These are phyloP conservation scores for Cnidoscolus chayamansa DNA, from an alignment of 441 rosid genomes.

Conservation along the genomic window DNA sequence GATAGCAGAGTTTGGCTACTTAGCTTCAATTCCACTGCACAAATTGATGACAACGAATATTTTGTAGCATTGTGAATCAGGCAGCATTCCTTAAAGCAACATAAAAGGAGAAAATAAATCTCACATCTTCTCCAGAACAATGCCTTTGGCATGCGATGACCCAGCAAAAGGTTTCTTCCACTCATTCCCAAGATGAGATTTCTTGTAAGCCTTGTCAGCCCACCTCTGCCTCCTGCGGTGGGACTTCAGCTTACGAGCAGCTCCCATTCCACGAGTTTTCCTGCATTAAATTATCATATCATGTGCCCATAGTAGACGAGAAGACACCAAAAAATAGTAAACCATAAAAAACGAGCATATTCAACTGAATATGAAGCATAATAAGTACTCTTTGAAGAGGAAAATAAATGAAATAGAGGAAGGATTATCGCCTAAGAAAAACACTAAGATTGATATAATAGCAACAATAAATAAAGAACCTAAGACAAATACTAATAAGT, in stretches of 20 bases:
- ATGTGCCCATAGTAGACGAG: too few species aligned
- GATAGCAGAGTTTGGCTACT: slow-evolving; percentile 80
- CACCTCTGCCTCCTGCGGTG: slow-evolving; percentile 58
- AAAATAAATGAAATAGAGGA: too few species aligned
- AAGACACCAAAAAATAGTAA: background rate
- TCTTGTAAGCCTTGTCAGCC: slow-evolving; percentile 65
- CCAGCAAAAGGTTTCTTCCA: slow-evolving; percentile 75
- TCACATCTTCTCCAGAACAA: slow-evolving; percentile 68
- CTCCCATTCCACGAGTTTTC: slow-evolving; percentile 66
- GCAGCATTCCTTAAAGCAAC: background rate
- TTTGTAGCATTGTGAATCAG: too few species aligned
- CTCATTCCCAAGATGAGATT: slow-evolving; percentile 59
- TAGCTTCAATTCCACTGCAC: slow-evolving; percentile 69
- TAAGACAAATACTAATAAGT: background rate
- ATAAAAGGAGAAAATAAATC: background rate
- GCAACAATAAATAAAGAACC: background rate
- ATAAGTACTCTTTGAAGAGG: too few species aligned
- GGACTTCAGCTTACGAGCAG: slow-evolving; percentile 57
- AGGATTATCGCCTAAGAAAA: too few species aligned
- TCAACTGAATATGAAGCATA: background rate
- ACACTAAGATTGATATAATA: background rate
- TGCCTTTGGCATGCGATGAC: slow-evolving; percentile 68
- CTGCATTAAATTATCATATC: slow-evolving; percentile 20
- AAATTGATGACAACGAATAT: background rate
- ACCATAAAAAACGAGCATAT: background rate